A percentile compares a stretch with the other conserved stretches of the same genome.
These are phyloP conservation scores for Scenedesmus sp. DNA, from an alignment of 163 green algal genomes.

Conservation along the genomic window DNA sequence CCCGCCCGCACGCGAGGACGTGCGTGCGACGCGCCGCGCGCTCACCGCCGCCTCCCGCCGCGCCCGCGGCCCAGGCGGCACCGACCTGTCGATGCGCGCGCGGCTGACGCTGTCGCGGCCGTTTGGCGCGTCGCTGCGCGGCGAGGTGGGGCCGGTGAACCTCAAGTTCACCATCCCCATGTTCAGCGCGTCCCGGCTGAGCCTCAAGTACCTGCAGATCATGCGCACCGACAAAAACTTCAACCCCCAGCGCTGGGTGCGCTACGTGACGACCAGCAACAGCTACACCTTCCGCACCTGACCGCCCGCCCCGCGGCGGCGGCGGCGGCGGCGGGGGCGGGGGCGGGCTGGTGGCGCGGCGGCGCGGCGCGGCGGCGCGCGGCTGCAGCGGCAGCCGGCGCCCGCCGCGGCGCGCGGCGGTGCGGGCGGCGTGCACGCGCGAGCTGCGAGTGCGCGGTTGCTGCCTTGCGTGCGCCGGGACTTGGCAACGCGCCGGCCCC, in stretches of 20 bases:
- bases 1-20: too few relatives aligned
- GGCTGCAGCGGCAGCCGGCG: too few relatives aligned
- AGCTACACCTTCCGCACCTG: conserved; percentile 89
- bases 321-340: too few relatives aligned
- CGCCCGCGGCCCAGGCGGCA: background rate
- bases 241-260: conserved; percentile 92
- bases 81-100: conserved; percentile 51
- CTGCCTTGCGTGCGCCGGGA: too few relatives aligned
- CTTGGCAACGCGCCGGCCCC: too few relatives aligned
- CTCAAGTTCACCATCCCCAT: conserved; percentile 93
- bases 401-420: too few relatives aligned
- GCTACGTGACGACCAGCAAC: conserved; percentile 92
- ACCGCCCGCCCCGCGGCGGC: background rate
- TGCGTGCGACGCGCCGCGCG: too few relatives aligned
- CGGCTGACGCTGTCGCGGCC: conserved; percentile 70
- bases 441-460: too few relatives aligned
- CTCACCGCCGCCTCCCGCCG: background rate
- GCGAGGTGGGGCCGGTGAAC: conserved; percentile 89
- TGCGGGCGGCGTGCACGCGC: too few relatives aligned
- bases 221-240: conserved; percentile 85
- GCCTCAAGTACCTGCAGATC: conserved; percentile 93
- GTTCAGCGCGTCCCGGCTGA: conserved; percentile 80
- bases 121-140: conserved; percentile 52
- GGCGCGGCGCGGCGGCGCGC: too few relatives aligned
- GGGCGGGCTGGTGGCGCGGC: too few relatives aligned